Evolutionary conservation across 306 rosid species (phyloP), one percentile per base, ranked within the genome.

Genomic region (Vicia faba): DNA sequence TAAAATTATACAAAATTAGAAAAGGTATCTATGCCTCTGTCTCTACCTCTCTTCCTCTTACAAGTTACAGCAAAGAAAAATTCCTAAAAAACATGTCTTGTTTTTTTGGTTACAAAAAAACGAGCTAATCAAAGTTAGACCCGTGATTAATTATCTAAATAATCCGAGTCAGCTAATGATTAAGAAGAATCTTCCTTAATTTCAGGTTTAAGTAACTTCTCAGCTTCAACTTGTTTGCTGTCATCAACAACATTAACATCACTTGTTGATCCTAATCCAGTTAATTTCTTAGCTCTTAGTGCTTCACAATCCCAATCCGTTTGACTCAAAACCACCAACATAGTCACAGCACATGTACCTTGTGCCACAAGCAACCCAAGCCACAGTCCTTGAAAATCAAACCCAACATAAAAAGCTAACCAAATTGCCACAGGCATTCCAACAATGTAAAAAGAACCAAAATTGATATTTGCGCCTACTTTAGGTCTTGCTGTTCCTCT

Each of bases 401-500:
- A 79, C 43, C 87, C 88, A 4, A 71, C 77, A 61, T 63, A 84
- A 75, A 88, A 90, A 8, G 81, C 82, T 45, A 88, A 51, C 65
- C 79, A 84, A 72, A 90, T 66, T 1, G 99, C 95, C 77, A 88
- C 85, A 3, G 99, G 99, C 96, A 76, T 86, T 71, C 99, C 99
- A 19, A 95, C 95, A n/a, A 86, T 63, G 66, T 95, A 95, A 74
- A 95, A 95, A 69, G 95, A 84, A 1, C 90, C 91, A 66, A 95
- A 64, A 69, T 95, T 95, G 13, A 95, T 86, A 16, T 83, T 79
- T 4, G 99, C 99, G 2, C 95, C 99, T 0, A 81, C 81, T 73
- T 82, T 95, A 0, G 95, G 96, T 82, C 97, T 78, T 15, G 99
- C 99, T 0, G 95, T 90, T 5, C 99, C 97, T 62, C 99, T 85